Evolutionary conservation across 768 basidiomycete species (phyloP), one percentile per base, ranked within the genome.

Genomic region (Sutorius australiensis): DNA sequence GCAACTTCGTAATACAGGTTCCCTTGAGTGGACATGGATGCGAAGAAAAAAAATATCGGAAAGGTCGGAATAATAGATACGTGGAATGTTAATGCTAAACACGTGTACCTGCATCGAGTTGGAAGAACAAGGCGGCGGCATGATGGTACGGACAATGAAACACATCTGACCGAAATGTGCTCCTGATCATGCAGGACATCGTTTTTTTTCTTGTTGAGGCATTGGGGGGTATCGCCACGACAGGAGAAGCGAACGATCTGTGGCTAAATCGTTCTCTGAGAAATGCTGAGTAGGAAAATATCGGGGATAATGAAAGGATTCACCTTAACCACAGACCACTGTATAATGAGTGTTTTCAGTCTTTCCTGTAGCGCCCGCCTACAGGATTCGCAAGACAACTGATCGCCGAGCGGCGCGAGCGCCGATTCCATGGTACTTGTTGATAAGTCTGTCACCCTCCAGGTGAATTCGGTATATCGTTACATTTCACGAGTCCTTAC

Each of bases 271-370:
- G 82, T 84, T 53, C 80, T 74, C 82, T 84, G 55, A 17, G 59
- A 21, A 21, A 13, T 13, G 16, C 19, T 68, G 13, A 66, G 57
- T 17, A 17, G 11, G 39, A 14, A 48, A 34, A 34, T 32, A 19
- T 44, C 16, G n/a, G 21, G 46, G 8, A n/a, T 17, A n/a, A 42
- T 21, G 30, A 60, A 28, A 42, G 16, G 16, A 10, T 6, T 34
- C 58, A 87, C 89, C 75, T 89, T 91, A 49, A 91, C 85, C 27
- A 82, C 74, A 6, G 89, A 86, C 89, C 89, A 92, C 64, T 89
- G 86, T 30, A 83, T 69, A 34, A 87, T 72, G 46, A 90, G 76
- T 45, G 78, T 78, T 67, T 82, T 83, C 45, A 90, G 79, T 27
- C 89, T 80, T 19, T 87, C 83, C 46, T 76, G 71, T 28, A 92